Evolutionary conservation across 2,329 filamentous ascomycete species (phyloP), one percentile per base, ranked within the genome.

Genomic region (Diaporthe vexans): DNA sequence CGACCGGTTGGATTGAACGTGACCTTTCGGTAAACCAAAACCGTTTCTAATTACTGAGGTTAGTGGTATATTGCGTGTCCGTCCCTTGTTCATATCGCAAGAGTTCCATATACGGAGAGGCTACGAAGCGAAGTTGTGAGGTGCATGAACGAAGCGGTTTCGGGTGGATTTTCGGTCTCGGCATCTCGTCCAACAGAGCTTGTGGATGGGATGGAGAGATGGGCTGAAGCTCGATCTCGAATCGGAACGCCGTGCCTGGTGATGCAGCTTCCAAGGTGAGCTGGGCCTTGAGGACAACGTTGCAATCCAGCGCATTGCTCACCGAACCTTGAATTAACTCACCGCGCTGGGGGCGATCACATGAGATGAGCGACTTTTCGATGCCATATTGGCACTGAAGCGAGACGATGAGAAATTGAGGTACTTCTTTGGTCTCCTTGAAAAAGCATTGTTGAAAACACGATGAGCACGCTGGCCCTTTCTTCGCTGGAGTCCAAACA

Each of bases 151-250:
- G 4, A 54, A 26, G 29, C 33, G 8, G 63, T 68, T 68, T 68
- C 63, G n/a, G 21, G 46, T 40, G 29, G 33, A 54, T 13, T 40
- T 21, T 40, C 8, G 35, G 33, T 54, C n/a, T 26, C 63, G 33
- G 48, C 63, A 68, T 68, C 48, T 54, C 48, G 63, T 68, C 48
- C 15, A 68, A 26, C n/a, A 26, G 9, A 68, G 63, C 63, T 68
- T 52, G 46, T 4, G 26, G 8, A 40, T 68, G 33, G 46, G 63
- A 68, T 17, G 63, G 19, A 26, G 7, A 68, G 29, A 68, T 40
- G 48, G 10, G 63, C n/a, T 54, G 13, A 40, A 35, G n/a, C 48
- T 68, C 33, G 4, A 52, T 19, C n/a, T 40, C 63, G 13, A 40
- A 68, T 68, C 63, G 63, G 21, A 54, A 52, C 63, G 6, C 63